Conservation (phyloP, 2,329 filamentous ascomycete genomes). For the Paraphaeosphaeria minitans region DNA sequence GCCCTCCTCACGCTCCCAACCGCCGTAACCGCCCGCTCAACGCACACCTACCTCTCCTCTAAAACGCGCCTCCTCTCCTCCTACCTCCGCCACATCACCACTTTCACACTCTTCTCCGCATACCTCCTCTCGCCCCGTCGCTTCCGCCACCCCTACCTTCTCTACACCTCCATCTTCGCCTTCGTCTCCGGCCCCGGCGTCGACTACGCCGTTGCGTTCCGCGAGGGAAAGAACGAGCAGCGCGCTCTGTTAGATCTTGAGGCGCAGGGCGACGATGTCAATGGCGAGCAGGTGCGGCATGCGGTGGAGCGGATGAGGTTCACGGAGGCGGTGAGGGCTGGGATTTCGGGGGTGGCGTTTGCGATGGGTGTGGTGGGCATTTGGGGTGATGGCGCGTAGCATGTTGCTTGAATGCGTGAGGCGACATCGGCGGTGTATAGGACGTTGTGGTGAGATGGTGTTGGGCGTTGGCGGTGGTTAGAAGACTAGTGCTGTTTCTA, state of each 20-base stretch:
- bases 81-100: slow-evolving; percentile 71
- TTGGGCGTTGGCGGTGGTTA: background rate
- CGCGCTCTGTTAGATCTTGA: slow-evolving; percentile 34
- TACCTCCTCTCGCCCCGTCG: slow-evolving; percentile 76
- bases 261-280: slow-evolving; percentile 50
- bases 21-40: slow-evolving; percentile 69
- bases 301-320: slow-evolving; percentile 50
- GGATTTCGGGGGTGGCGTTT: slow-evolving; percentile 52
- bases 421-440: background rate
- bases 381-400: slow-evolving; percentile 53
- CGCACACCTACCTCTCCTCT: slow-evolving; percentile 63
- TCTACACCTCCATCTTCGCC: slow-evolving; percentile 79
- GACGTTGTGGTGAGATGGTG: background rate
- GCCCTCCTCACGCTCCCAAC: slow-evolving; percentile 81
- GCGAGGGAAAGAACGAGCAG: slow-evolving; percentile 29
- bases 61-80: slow-evolving; percentile 58
- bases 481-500: background rate
- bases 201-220: slow-evolving; percentile 41
- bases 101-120: slow-evolving; percentile 74
- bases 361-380: slow-evolving; percentile 54
- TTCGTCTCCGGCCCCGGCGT: slow-evolving; percentile 51
- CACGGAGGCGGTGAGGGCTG: slow-evolving; percentile 50
- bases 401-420: background rate
- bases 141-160: slow-evolving; percentile 82
- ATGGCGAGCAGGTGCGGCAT: slow-evolving; percentile 57